These are phyloP conservation scores for Nannochloris sp. DNA, from an alignment of 139 green algal species.

Conservation along the genomic window DNA sequence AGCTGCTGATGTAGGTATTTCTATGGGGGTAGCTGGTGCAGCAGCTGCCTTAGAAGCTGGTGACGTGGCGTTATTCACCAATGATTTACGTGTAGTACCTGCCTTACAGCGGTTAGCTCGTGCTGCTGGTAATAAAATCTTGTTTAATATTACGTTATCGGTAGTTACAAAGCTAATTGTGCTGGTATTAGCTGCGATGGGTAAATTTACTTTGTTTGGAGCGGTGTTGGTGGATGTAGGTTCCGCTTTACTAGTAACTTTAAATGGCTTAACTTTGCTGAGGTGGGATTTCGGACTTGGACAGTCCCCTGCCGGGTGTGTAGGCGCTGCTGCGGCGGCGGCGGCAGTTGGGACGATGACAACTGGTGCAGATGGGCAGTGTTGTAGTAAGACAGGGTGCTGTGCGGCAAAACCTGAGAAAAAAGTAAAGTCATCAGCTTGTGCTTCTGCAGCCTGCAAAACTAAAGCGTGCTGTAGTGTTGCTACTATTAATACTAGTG, in stretches of 20 bases:
- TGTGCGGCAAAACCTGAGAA: no score
- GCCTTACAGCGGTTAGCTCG: conserved; percentile 32
- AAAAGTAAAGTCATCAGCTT: no score
- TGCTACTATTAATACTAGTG: no score
- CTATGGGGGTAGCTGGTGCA: conserved; percentile 51
- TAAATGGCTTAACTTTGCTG: conserved; percentile 43
- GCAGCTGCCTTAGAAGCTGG: conserved; percentile 64
- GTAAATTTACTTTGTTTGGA: conserved; percentile 42
- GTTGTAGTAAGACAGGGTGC: no score
- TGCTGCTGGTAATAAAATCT: conserved; percentile 28
- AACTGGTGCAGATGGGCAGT: no score
- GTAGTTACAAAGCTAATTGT: conserved; percentile 44
- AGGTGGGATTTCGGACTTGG: conserved; percentile 1
- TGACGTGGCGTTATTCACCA: conserved; percentile 61
- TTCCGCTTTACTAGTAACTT: conserved; percentile 42
- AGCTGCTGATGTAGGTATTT: conserved; percentile 90
- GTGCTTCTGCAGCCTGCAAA: no score
- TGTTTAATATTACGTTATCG: conserved; percentile 43
- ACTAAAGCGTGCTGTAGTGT: no score
- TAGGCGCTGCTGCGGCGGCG: no score
- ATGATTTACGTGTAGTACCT: conserved; percentile 49
- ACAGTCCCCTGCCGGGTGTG: no score
- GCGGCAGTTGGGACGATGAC: no score
- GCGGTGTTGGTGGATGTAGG: conserved; percentile 58
- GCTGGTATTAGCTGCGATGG: conserved; percentile 31